Conservation (phyloP, 2,329 filamentous ascomycete species). For the Trichoderma afroharzianum region DNA sequence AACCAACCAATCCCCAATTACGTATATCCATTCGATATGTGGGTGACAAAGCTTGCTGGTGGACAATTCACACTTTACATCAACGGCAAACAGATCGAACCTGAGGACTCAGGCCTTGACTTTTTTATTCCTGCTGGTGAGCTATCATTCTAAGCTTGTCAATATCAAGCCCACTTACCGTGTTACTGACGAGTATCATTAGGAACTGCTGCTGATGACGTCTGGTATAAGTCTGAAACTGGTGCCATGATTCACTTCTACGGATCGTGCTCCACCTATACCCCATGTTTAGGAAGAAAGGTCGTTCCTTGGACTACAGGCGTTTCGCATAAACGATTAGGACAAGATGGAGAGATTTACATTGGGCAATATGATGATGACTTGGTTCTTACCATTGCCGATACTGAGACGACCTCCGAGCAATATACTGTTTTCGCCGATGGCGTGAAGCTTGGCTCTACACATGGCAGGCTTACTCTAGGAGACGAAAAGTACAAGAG, state of each 20-base stretch:
- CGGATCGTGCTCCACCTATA: not conserved
- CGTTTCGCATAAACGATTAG: not conserved
- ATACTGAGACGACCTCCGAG: not conserved
- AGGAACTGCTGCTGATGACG: conserved; percentile 4
- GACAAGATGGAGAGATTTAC: not conserved
- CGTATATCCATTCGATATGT: conserved; percentile 4
- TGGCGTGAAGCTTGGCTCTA: not conserved
- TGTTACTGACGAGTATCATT: not conserved
- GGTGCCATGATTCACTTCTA: not conserved
- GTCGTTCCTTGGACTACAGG: not conserved
- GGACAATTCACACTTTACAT: not conserved
- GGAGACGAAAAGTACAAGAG: not conserved
- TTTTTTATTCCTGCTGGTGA: conserved; percentile 5
- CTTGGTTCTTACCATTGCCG: not conserved
- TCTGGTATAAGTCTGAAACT: not conserved
- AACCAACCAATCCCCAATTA: not conserved
- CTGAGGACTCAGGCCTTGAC: not conserved
- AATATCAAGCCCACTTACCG: not conserved
- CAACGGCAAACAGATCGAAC: not conserved
- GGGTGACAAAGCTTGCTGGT: not conserved
- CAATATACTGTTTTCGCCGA: not conserved
- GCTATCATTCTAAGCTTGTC: not conserved
- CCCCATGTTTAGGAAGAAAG: not conserved
- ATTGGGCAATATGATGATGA: not conserved
- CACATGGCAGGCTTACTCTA: not conserved